A percentile compares a stretch with the other conserved stretches of the same genome.
Conservation (phyloP, 23 red algal species). For the Gracilariopsis chorda region DNA sequence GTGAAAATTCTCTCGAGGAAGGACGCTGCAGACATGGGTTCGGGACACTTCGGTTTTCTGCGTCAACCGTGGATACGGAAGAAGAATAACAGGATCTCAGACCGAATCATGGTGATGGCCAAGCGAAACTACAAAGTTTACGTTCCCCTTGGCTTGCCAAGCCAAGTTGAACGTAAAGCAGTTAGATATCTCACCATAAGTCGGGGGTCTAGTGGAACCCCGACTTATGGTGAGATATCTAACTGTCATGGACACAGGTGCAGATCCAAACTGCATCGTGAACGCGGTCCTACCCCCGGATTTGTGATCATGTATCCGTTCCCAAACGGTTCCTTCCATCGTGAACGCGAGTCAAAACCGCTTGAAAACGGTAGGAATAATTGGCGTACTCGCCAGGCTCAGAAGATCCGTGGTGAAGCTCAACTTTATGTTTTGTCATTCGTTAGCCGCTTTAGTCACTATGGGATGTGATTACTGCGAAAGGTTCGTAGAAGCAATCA, state of each 20-base stretch:
- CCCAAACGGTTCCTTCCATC: background rate
- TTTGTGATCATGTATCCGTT: background rate
- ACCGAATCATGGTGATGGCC: too few relatives aligned
- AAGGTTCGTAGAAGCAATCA: background rate
- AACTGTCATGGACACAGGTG: constrained; percentile 2
- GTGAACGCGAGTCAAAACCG: background rate
- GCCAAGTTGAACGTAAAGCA: too few relatives aligned
- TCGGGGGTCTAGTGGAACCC: background rate
- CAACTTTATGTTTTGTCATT: background rate
- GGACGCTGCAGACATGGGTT: too few relatives aligned
- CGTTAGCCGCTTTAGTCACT: background rate
- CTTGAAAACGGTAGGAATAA: background rate
- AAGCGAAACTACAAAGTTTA: too few relatives aligned
- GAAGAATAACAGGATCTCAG: too few relatives aligned
- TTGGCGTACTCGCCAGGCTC: background rate
- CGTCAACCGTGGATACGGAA: too few relatives aligned
- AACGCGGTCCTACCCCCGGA: background rate
- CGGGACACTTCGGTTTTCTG: too few relatives aligned
- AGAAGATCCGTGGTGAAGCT: background rate
- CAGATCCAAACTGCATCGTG: background rate
- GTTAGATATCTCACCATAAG: too few relatives aligned
- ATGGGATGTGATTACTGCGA: constrained; percentile 8
- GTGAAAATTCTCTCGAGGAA: background rate
- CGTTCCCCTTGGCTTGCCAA: too few relatives aligned
- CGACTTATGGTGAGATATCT: background rate